Base-by-base conservation (phyloP, 805 yeast genomes). In the Trichomonascus vanleenenianus region DNA sequence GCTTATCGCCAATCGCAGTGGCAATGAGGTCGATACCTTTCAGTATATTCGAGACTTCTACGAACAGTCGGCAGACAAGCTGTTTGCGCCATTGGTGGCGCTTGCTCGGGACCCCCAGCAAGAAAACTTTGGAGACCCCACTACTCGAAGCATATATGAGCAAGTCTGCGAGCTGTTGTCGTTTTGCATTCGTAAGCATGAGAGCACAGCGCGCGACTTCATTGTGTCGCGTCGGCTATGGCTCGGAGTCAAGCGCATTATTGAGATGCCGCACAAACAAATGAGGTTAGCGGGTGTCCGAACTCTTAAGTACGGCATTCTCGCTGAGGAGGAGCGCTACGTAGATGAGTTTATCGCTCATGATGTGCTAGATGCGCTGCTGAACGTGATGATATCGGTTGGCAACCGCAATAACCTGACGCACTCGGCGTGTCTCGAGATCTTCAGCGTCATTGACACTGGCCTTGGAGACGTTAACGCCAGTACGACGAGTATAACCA, bases 371-470 rank as follows among this genome's bases (percentile, higher is more conserved):
- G 68, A 64, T 3, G 65, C 69, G 16, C 68, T 81, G 30, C 71
- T 85, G 46, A 57, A 61, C 1, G 66, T 78, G 41, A 68, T 84
- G 50, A 63, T 67, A 18, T 72, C 67, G 11, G 74, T 77, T 8
- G 66, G 72, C 5, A 63, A 68, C 27, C 63, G 64, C 33, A 79
- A 84, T 58, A 83, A 81, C 57, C 64, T 88, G 48, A 73, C 83
- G 2, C 83, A 79, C 56, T 87, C 96, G 0, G 75, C 89, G 4
- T 75, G 91, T 51, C 67, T 87, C 39, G 88, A 84, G 58, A 67
- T 89, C 33, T 48, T 63, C 43, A 46, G 47, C 34, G 30, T 44
- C 16, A 42, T 47, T 11, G 41, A 47, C 22, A 39, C 38, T 11
- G 46, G 43, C 11, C 32, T 42, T 14, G 25, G 33, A n/a, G 27